phyloP scores from a whole-genome alignment of 192 early-diverging fungal genomes.

The Umbelopsis sp. region DNA sequence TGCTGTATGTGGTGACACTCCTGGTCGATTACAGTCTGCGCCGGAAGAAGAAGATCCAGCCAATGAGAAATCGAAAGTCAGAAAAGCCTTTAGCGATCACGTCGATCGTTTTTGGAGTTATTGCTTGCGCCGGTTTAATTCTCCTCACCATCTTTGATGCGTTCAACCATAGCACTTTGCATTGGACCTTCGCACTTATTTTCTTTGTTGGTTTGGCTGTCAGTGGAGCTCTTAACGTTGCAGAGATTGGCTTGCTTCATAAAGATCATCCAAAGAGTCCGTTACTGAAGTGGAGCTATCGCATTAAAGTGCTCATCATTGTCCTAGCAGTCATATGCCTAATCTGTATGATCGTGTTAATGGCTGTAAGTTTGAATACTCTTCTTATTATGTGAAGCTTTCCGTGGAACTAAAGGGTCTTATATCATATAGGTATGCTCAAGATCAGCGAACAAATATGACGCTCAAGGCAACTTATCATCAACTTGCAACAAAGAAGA shows the following conservation, averaged over 20 bases:
- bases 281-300: neutral
- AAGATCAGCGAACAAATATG: neutral
- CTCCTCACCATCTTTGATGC: constrained; percentile 16
- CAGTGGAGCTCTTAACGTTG: neutral
- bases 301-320: neutral
- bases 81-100: neutral
- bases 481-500: neutral
- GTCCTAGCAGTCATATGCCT: neutral
- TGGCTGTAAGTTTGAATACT: neutral
- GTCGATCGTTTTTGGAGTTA: neutral
- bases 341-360: neutral
- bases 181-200: constrained; percentile 2
- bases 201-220: constrained; percentile 9
- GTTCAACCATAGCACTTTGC: constrained; percentile 5
- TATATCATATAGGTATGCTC: neutral
- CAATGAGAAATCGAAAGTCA: neutral
- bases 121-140: neutral
- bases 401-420: neutral
- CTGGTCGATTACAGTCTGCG: neutral
- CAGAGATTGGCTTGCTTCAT: neutral
- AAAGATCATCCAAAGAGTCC: constrained; percentile 2
- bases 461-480: neutral
- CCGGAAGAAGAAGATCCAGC: neutral
- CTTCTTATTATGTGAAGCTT: no score
- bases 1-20: neutral